Conservation (phyloP, 352 stramenopile species). For the Globisporangium perplexum region DNA sequence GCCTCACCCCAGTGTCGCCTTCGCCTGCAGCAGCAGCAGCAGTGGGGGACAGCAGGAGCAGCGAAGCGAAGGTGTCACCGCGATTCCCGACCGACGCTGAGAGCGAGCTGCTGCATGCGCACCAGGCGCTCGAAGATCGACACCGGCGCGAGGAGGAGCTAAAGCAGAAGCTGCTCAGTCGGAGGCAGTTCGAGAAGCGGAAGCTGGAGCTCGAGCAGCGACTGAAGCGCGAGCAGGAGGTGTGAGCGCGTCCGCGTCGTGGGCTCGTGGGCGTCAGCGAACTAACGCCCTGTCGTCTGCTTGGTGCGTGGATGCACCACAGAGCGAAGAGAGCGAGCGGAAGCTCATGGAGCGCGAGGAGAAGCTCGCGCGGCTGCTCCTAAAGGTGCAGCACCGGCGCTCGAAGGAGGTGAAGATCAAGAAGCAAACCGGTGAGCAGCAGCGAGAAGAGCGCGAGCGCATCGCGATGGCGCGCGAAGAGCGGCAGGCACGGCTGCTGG, state of each 20-base stretch:
- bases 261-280: not conserved
- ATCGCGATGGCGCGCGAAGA: conserved; percentile 71
- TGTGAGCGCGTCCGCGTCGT: too few species aligned
- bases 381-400: conserved; percentile 54
- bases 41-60: not conserved
- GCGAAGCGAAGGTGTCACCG: not conserved
- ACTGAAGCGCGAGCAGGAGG: conserved; percentile 27
- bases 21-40: not conserved
- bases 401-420: conserved; percentile 36
- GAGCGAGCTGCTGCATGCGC: conserved; percentile 2
- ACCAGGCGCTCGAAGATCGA: conserved; percentile 19
- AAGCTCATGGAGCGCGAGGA: conserved; percentile 75
- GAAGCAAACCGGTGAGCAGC: conserved; percentile 40
- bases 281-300: too few species aligned
- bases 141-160: conserved; percentile 36
- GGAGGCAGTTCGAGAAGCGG: conserved; percentile 30
- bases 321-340: conserved; percentile 53
- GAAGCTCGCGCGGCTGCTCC: conserved; percentile 39
- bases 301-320: not conserved
- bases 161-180: conserved; percentile 33
- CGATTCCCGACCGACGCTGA: conserved; percentile 2
- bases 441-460: conserved; percentile 60
- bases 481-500: conserved; percentile 36
- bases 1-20: conserved; percentile 27
- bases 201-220: conserved; percentile 30